A percentile compares a stretch with the other conserved stretches of the same genome.
These are phyloP conservation scores for Podila epigama DNA, from an alignment of 192 early-diverging fungal species.

Conservation along the genomic window DNA sequence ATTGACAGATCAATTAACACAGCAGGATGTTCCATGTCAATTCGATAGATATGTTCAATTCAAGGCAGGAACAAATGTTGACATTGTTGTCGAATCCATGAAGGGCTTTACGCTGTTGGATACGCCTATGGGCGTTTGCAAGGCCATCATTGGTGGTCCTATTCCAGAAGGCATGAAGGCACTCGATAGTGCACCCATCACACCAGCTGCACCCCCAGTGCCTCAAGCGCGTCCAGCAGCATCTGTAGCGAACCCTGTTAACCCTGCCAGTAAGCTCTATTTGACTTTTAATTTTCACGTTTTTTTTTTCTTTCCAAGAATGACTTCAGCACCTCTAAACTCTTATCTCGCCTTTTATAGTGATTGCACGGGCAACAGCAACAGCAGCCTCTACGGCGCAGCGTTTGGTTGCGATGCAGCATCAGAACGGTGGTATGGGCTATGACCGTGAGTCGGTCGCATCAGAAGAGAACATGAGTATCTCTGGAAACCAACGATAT, in stretches of 20 bases:
- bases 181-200: constrained; percentile 59
- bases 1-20: too few relatives aligned
- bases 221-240: constrained; percentile 24
- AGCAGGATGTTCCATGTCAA: constrained; percentile 9
- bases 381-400: constrained; percentile 56
- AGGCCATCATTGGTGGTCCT: constrained; percentile 79
- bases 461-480: constrained; percentile 61
- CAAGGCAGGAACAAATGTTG: constrained; percentile 62
- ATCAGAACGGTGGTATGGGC: constrained; percentile 30
- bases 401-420: constrained; percentile 50
- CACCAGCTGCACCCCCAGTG: constrained; percentile 10
- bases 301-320: background rate
- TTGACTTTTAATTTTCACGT: background rate
- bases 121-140: constrained; percentile 68
- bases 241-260: constrained; percentile 2
- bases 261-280: constrained; percentile 28
- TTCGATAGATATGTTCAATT: constrained; percentile 81
- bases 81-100: constrained; percentile 70
- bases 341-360: too few relatives aligned
- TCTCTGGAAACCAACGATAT: constrained; percentile 65
- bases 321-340: too few relatives aligned
- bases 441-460: constrained; percentile 56
- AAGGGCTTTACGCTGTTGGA: constrained; percentile 83
- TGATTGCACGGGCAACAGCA: constrained; percentile 53
- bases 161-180: constrained; percentile 82